phyloP scores from a whole-genome alignment of 31 red algal species.

The Endocladia muricata region DNA sequence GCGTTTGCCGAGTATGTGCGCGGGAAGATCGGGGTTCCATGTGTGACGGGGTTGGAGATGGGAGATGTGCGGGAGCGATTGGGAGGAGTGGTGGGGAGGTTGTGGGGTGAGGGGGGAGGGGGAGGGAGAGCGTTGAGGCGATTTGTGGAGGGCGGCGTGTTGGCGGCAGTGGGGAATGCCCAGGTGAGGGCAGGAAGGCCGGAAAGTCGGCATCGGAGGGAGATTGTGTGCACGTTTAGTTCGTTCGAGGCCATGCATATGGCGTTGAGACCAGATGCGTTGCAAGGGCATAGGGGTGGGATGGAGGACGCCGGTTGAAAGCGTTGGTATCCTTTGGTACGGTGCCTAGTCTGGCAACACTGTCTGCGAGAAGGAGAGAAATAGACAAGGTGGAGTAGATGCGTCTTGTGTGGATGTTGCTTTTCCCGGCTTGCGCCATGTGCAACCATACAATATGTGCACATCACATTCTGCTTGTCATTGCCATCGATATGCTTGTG shows the following conservation, averaged over 20 bases:
- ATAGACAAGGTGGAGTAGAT: no score
- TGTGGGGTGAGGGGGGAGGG: slow-evolving; percentile 1
- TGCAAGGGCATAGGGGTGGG: no score
- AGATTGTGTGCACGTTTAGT: slow-evolving; percentile 47
- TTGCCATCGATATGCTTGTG: no score
- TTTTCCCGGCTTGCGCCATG: neutral
- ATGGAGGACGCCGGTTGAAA: no score
- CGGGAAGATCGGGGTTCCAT: slow-evolving; percentile 8
- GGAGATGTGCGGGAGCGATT: slow-evolving; percentile 8
- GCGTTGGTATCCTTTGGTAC: no score
- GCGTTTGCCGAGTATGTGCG: slow-evolving; percentile 30
- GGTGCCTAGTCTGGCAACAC: no score
- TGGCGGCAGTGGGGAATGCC: neutral
- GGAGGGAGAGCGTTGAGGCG: slow-evolving; percentile 11
- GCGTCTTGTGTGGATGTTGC: neutral
- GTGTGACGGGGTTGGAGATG: slow-evolving; percentile 8
- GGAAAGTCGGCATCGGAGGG: slow-evolving; percentile 59
- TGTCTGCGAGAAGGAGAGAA: no score
- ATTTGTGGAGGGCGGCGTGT: slow-evolving; percentile 35
- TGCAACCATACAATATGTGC: neutral
- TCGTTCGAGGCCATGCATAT: slow-evolving; percentile 60
- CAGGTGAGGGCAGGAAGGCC: slow-evolving; percentile 14
- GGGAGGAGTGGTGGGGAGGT: neutral
- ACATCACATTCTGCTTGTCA: no score
- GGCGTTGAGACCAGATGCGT: slow-evolving; percentile 39